Evolutionary conservation across 2,329 filamentous ascomycete species (phyloP).

Genomic region (Trichocomaceae sp.): DNA sequence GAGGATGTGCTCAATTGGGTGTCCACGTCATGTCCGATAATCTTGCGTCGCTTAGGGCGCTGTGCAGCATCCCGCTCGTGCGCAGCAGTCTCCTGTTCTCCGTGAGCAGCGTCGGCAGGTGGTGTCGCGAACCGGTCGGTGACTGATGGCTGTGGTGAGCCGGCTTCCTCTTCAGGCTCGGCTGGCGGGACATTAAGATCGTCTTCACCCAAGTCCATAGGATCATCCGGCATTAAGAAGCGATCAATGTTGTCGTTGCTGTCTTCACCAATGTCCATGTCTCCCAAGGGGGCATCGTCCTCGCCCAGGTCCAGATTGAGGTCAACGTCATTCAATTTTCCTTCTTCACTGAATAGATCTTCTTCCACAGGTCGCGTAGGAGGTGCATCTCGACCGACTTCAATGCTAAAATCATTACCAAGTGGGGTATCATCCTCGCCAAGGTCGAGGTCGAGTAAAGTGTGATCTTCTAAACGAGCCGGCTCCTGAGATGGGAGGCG

Average conservation of each 20-base stretch:
- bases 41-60: slow-evolving; percentile 70
- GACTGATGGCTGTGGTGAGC: slow-evolving; percentile 59
- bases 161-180: slow-evolving; percentile 26
- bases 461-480: slow-evolving; percentile 56
- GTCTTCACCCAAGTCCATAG: slow-evolving; percentile 45
- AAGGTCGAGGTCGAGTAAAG: slow-evolving; percentile 69
- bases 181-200: slow-evolving; percentile 49
- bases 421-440: slow-evolving; percentile 60
- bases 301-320: slow-evolving; percentile 43
- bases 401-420: slow-evolving; percentile 62
- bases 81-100: slow-evolving; percentile 42
- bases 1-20: slow-evolving; percentile 70
- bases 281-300: slow-evolving; percentile 39
- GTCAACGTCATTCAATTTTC: slow-evolving; percentile 55
- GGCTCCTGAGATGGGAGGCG: slow-evolving; percentile 45
- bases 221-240: slow-evolving; percentile 50
- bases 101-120: slow-evolving; percentile 58
- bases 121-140: slow-evolving; percentile 62
- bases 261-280: slow-evolving; percentile 31
- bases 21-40: slow-evolving; percentile 72
- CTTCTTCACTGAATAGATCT: slow-evolving; percentile 53
- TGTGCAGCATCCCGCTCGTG: slow-evolving; percentile 49
- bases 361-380: slow-evolving; percentile 55
- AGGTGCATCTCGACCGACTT: slow-evolving; percentile 83
- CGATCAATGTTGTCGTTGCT: slow-evolving; percentile 53